Conservation (phyloP, 345 rosid genomes). For the Adansonia digitata region DNA sequence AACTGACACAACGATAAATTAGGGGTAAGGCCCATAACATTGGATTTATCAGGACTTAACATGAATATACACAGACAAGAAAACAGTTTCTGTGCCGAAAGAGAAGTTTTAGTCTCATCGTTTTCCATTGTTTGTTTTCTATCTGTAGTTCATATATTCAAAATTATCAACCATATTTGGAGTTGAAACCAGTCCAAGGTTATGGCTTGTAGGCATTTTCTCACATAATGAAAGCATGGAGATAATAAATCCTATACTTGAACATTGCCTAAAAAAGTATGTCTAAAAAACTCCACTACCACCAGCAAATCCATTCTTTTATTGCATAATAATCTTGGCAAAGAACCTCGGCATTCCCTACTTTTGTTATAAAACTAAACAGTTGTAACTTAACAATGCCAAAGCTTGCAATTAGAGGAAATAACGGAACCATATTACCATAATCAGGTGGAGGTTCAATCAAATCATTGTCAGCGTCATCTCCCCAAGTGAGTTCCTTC, state of each 20-base stretch:
- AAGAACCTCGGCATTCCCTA: background rate
- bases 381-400: background rate
- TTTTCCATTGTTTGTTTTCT: background rate
- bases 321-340: background rate
- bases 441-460: slow-evolving; percentile 70
- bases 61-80: background rate
- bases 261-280: background rate
- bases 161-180: background rate
- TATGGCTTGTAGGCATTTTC: background rate
- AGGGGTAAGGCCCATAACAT: background rate
- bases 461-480: slow-evolving; percentile 52
- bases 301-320: background rate
- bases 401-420: background rate
- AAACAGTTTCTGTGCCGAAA: background rate
- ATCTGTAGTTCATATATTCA: background rate
- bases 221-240: background rate
- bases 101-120: background rate
- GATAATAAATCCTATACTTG: background rate
- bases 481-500: slow-evolving; percentile 78
- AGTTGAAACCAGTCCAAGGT: background rate
- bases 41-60: background rate
- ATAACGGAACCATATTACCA: slow-evolving; percentile 32
- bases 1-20: background rate
- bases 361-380: background rate
- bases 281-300: background rate